Evolutionary conservation across 2,329 filamentous ascomycete genomes (phyloP).

Genomic region (Cytospora schulzeri): DNA sequence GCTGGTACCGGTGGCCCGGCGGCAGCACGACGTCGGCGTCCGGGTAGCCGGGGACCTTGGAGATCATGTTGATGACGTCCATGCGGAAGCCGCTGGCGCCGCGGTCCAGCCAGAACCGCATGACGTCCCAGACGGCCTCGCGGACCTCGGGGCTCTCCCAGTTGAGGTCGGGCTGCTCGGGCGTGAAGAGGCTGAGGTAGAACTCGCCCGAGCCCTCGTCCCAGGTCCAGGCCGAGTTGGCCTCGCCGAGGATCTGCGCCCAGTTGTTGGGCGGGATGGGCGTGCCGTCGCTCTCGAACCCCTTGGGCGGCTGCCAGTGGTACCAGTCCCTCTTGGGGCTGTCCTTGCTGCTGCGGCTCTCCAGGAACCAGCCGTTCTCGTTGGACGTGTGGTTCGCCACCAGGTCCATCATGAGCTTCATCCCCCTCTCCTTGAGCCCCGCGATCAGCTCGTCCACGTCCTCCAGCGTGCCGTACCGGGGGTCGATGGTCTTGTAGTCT

Average conservation of each 20-base stretch:
- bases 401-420: constrained; percentile 72
- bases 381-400: constrained; percentile 72
- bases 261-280: constrained; percentile 64
- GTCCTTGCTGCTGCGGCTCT: constrained; percentile 55
- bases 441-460: constrained; percentile 67
- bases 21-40: constrained; percentile 22
- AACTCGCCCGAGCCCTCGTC: constrained; percentile 53
- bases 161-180: constrained; percentile 75
- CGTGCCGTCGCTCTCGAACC: constrained; percentile 56
- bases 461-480: constrained; percentile 65
- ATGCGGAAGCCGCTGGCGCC: constrained; percentile 69
- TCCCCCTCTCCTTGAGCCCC: constrained; percentile 61
- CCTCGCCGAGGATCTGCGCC: constrained; percentile 39
- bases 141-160: constrained; percentile 72
- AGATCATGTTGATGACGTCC: constrained; percentile 27
- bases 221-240: constrained; percentile 49
- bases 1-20: constrained; percentile 18
- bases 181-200: constrained; percentile 70
- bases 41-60: constrained; percentile 19
- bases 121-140: constrained; percentile 66
- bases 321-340: constrained; percentile 63
- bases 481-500: constrained; percentile 68
- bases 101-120: constrained; percentile 74
- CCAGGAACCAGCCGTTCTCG: constrained; percentile 60
- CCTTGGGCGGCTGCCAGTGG: constrained; percentile 62